Conservation (phyloP, 2,329 filamentous ascomycete species). For the Calonectria crousiana region DNA sequence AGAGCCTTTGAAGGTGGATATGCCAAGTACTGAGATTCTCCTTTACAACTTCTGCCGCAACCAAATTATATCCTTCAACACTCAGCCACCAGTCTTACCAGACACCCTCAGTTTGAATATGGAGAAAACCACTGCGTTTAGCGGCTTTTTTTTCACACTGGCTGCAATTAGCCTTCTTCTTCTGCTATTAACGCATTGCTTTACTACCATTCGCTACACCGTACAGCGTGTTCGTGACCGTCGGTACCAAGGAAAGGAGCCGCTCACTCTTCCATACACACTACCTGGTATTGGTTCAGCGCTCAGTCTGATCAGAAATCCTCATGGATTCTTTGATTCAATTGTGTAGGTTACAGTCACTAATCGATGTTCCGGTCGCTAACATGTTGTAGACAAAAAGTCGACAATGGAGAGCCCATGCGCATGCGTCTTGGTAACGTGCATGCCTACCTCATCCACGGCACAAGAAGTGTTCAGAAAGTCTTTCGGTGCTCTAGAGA, state of each 20-base stretch:
- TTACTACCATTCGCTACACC: slow-evolving; percentile 32
- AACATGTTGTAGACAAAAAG: slow-evolving; percentile 18
- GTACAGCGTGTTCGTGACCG: slow-evolving; percentile 29
- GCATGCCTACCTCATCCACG: slow-evolving; percentile 37
- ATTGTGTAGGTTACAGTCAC: slow-evolving; percentile 16
- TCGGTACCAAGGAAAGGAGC: slow-evolving; percentile 33
- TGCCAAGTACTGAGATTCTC: neutral
- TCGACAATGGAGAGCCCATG: slow-evolving; percentile 32
- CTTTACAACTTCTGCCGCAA: neutral
- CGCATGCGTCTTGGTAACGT: slow-evolving; percentile 35
- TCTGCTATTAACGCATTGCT: slow-evolving; percentile 29
- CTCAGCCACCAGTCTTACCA: slow-evolving; percentile 14
- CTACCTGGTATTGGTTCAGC: slow-evolving; percentile 34
- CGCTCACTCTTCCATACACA: slow-evolving; percentile 32
- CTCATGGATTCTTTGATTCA: slow-evolving; percentile 35
- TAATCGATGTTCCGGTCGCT: rapidly evolving
- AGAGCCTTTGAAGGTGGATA: neutral
- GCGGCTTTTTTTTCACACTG: neutral
- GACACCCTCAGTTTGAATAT: slow-evolving; percentile 21
- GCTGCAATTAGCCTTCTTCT: slow-evolving; percentile 20
- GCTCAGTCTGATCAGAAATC: slow-evolving; percentile 32
- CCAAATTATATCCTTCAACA: slow-evolving; percentile 20
- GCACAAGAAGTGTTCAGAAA: slow-evolving; percentile 35
- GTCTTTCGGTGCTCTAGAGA: slow-evolving; percentile 38
- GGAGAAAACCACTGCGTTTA: neutral